Base-by-base conservation (phyloP, 768 basidiomycete genomes). In the Coprinellus micaceus region DNA sequence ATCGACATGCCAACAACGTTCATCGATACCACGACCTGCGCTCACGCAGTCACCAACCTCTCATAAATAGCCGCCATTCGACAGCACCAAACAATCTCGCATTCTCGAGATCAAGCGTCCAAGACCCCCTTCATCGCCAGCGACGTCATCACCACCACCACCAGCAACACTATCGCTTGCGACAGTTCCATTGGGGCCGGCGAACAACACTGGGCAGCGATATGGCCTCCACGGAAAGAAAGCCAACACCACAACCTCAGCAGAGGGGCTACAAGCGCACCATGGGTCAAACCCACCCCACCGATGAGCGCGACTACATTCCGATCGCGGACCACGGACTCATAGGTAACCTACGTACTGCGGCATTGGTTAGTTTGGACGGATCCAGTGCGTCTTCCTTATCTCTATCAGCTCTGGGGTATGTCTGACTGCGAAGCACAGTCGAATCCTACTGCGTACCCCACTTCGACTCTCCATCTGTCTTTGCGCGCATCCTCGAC, bases 391-490 rank as follows among this genome's bases (percentile, higher is more conserved):
- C 64, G 70, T 65, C 48, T 13, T 19, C 43, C 28, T 55, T n/a
- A 46, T 17, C 12, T 33, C 37, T 22, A 13, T 19, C n/a, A 28
- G 33, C 22, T 5, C 30, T 52, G 22, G 51, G 30, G 37, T 22
- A 29, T 22, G 21, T 19, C 24, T 30, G n/a, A 36, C 33, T n/a
- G 43, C 22, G 25, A 41, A 17, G 49, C 26, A 25, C 44, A 92
- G 89, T 96, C 60, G 94, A 96, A 69, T 91, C 88, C 59, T 94
- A 94, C 69, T 97, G 94, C 64, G 81, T 95, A 25, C 94, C 94
- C 1, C 79, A 94, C 74, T 96, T 97, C 67, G 94, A 97, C 70
- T 94, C 92, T 1, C 94, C 94, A 3, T 93, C 90, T 17, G 78
- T 96, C 48, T 96, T 95, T 61, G 94, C 93, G 6, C 83, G 94